Evolutionary conservation across 2,329 filamentous ascomycete genomes (phyloP), one percentile per base, ranked within the genome.

Genomic region (Rhexocercosporidium sp.): DNA sequence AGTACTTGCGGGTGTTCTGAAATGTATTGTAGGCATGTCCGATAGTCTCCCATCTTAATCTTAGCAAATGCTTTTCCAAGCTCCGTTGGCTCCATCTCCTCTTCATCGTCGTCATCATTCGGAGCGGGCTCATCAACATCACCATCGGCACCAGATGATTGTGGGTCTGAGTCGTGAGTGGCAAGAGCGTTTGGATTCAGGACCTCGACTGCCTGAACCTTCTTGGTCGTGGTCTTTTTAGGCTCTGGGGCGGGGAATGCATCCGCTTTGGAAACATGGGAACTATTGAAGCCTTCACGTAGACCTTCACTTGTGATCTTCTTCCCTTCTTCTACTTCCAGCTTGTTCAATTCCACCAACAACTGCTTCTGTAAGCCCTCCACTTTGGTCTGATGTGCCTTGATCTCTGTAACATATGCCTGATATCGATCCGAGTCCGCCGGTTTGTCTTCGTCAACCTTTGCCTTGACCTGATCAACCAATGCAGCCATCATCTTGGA

Each of bases 401-500:
- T 86, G 18, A 98, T 87, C 75, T 96, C 95, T 57, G 86, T 85
- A 31, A 96, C 84, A 82, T 96, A 97, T 62, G 86, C 90, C 57
- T 86, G 84, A 77, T 92, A 94, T 60, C 92, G 83, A 72, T 90
- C 87, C 18, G 61, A 54, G 22, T 86, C 84, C 0, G 86, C 84
- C 69, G 57, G 57, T 31, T 90, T 88, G 79, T 91, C 91, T 77
- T 94, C 92, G 60, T 91, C 88, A 72, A 92, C 89, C 80, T 88
- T 85, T 75, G 70, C 70, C 80, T 97, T 97, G 49, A 98, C 94
- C 79, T 97, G 92, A 75, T 99, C 96, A 22, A 98, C 86, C 74
- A 99, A 81, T n/a, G 90, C 89, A n/a, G 92, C 92, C 91, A 99
- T 94, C 96, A 99, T 99, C 83, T 96, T 93, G 46, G 93, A 96